Percentiles rank a stretch among this genome's conserved stretches.
Evolutionary conservation across 352 stramenopile genomes (phyloP).

Genomic region (Sclerospora graminicola): DNA sequence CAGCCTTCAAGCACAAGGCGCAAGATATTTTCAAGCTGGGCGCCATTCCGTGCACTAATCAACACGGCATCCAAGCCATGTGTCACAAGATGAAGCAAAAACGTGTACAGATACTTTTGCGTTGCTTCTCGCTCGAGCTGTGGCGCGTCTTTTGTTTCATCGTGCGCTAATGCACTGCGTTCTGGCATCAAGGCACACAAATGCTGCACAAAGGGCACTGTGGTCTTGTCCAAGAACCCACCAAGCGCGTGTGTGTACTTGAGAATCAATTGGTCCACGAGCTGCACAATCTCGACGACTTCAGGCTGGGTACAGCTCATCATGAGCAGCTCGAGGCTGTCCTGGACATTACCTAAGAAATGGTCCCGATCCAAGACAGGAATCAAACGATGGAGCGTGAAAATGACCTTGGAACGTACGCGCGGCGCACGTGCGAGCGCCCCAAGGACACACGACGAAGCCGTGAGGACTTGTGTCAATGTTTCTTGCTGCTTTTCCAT

Average conservation of each 20-base stretch:
- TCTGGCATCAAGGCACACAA: slow-evolving; percentile 58
- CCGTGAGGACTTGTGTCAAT: slow-evolving; percentile 62
- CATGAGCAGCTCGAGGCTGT: slow-evolving; percentile 52
- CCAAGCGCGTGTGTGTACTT: slow-evolving; percentile 68
- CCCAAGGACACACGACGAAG: slow-evolving; percentile 46
- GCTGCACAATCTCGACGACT: slow-evolving; percentile 73
- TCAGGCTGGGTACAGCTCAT: slow-evolving; percentile 46
- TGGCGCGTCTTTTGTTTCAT: slow-evolving; percentile 56
- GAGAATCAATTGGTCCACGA: slow-evolving; percentile 81
- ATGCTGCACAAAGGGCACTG: slow-evolving; percentile 63
- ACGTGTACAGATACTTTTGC: slow-evolving; percentile 78
- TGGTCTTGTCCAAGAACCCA: slow-evolving; percentile 53
- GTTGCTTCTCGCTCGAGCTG: slow-evolving; percentile 69
- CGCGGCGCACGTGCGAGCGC: slow-evolving; percentile 31
- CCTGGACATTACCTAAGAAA: slow-evolving; percentile 49
- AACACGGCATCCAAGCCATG: slow-evolving; percentile 64
- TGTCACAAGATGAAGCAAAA: slow-evolving; percentile 59
- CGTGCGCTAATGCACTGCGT: slow-evolving; percentile 27
- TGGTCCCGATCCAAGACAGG: slow-evolving; percentile 64
- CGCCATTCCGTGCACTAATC: slow-evolving; percentile 52
- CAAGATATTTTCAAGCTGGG: slow-evolving; percentile 56
- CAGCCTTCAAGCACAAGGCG: slow-evolving; percentile 62
- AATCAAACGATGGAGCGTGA: slow-evolving; percentile 68
- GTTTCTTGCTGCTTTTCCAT: slow-evolving; percentile 71
- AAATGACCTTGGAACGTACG: slow-evolving; percentile 75